Evolutionary conservation across 2,329 filamentous ascomycete species (phyloP).

Genomic region (Didymella lethalis): DNA sequence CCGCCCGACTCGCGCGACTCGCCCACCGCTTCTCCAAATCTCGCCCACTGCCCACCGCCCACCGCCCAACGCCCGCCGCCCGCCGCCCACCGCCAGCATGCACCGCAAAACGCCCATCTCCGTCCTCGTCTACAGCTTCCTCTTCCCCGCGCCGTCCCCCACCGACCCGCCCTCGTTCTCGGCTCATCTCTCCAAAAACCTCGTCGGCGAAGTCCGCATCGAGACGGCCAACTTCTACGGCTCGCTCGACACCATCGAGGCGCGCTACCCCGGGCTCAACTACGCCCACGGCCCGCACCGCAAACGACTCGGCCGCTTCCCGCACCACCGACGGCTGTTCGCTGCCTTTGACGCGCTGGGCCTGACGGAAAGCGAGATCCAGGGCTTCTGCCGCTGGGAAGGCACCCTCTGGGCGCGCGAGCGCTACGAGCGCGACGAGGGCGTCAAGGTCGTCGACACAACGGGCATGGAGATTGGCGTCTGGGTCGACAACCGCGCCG

Average conservation of each 20-base stretch:
- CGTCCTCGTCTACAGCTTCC: slow-evolving; percentile 75
- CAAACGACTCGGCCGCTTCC: slow-evolving; percentile 78
- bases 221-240: slow-evolving; percentile 82
- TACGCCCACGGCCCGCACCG: slow-evolving; percentile 77
- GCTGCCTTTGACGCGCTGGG: slow-evolving; percentile 75
- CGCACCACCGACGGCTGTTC: slow-evolving; percentile 79
- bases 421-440: slow-evolving; percentile 78
- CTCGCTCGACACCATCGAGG: slow-evolving; percentile 79
- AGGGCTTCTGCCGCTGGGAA: slow-evolving; percentile 79
- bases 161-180: slow-evolving; percentile 76
- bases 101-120: slow-evolving; percentile 73
- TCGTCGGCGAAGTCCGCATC: slow-evolving; percentile 79
- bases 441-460: slow-evolving; percentile 73
- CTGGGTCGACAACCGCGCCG: slow-evolving; percentile 60
- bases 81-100: slow-evolving; percentile 59
- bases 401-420: slow-evolving; percentile 84
- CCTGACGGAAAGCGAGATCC: slow-evolving; percentile 74
- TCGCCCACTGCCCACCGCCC: neutral
- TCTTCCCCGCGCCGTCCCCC: slow-evolving; percentile 73
- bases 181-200: slow-evolving; percentile 71
- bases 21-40: no score
- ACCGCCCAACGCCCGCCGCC: slow-evolving; percentile 1
- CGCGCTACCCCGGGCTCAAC: slow-evolving; percentile 82
- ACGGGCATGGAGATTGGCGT: slow-evolving; percentile 72
- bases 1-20: no score